Base-by-base conservation (phyloP, 2,329 filamentous ascomycete genomes). In the Orbilia blumenaviensis region DNA sequence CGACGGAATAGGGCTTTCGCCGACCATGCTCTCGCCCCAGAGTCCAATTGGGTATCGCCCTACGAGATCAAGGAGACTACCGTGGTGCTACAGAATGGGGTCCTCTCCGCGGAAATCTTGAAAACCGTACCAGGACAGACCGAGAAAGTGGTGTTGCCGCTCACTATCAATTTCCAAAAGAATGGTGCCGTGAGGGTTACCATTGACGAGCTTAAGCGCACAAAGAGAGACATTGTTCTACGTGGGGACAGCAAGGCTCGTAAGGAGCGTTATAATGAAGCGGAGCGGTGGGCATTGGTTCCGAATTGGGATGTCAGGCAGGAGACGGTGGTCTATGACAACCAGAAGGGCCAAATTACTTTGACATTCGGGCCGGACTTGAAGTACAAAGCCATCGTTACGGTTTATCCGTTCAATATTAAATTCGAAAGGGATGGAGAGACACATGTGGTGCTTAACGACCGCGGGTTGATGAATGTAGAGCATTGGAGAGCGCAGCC, bases 191-290 rank as follows among this genome's bases (percentile, higher is more conserved):
- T 93, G 23, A 90, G 95, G 76, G 89, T 99, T 56, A 92, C 90
- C 0, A 86, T 99, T 74, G 95, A 99, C 82, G 95, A 99, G 83
- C 92, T 97, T 84, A 93, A 89, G 84, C 88, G 95, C 72, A 88
- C 91, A 83, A 94, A 94, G 81, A 92, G 93, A 67, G 91, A 97
- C 3, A 96, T 99, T 77, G 90, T 93, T 79, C 85, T 99, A 71
- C 88, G 95, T 74, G 91, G 97, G 82, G 88, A 90, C 80, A 97
- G 95, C 83, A 89, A 89, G 79, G 91, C 88, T 4, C 88, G 93
- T 80, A 98, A 98, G 83, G 92, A 98, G 82, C 88, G 95, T 78
- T 99, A 98, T 83, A 96, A 97, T 80, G 95, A 97, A 83, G 91
- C 91, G 12, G 91, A 91, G 78, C 89, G 92, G 78, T 96, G 92